phyloP scores from a whole-genome alignment of 2,329 filamentous ascomycete species.

The Fusarium protoensiforme region DNA sequence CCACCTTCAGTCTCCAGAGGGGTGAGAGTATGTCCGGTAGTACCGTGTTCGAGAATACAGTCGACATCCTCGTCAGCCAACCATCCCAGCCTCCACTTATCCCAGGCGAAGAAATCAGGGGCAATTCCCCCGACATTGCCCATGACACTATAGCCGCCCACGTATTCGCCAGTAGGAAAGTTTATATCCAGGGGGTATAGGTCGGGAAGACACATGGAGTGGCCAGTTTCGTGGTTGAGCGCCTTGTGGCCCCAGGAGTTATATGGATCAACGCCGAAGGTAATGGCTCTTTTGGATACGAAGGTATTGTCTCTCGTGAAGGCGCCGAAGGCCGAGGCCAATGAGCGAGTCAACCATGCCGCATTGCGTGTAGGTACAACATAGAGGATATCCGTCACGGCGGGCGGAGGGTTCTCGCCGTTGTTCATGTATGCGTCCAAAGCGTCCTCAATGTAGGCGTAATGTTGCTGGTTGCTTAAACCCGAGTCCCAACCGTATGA shows the following conservation, averaged over 20 bases:
- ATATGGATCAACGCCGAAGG: slow-evolving; percentile 48
- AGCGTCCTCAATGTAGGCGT: slow-evolving; percentile 27
- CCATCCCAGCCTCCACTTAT: slow-evolving; percentile 54
- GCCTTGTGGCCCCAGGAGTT: slow-evolving; percentile 47
- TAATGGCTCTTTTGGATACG: slow-evolving; percentile 42
- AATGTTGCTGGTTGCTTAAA: slow-evolving; percentile 1
- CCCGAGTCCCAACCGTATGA: slow-evolving; percentile 37
- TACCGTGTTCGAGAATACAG: slow-evolving; percentile 42
- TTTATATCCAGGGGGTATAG: slow-evolving; percentile 45
- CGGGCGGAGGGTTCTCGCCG: not conserved
- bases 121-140: slow-evolving; percentile 47
- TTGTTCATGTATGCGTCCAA: slow-evolving; percentile 19
- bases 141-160: slow-evolving; percentile 53
- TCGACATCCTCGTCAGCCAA: slow-evolving; percentile 46
- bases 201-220: slow-evolving; percentile 52
- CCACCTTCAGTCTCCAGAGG: slow-evolving; percentile 18
- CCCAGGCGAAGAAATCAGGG: slow-evolving; percentile 52
- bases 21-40: slow-evolving; percentile 40
- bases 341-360: slow-evolving; percentile 2
- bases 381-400: slow-evolving; percentile 25
- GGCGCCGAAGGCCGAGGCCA: slow-evolving; percentile 6
- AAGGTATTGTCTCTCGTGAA: not conserved
- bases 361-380: slow-evolving; percentile 20
- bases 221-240: slow-evolving; percentile 53
- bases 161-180: slow-evolving; percentile 42